phyloP scores from a whole-genome alignment of 345 rosid genomes.

The Syzygium oleosum region DNA sequence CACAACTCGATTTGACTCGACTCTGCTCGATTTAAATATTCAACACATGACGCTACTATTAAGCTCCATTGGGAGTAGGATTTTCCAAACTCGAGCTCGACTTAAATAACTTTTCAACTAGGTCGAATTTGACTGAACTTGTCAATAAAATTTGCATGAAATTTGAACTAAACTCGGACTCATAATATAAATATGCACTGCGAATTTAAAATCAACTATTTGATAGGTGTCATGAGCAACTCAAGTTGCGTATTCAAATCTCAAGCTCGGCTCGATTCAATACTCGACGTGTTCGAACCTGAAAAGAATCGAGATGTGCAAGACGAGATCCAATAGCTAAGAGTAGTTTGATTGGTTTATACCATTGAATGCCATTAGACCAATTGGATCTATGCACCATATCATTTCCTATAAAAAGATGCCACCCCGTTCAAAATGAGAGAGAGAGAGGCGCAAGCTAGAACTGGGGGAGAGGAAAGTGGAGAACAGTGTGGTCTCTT shows the following conservation, averaged over 20 bases:
- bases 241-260: not conserved
- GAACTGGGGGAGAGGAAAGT: too few relatives aligned
- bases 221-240: not conserved
- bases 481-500: too few relatives aligned
- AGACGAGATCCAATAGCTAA: not conserved
- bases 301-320: not conserved
- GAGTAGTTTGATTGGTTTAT: not conserved
- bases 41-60: not conserved
- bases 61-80: not conserved
- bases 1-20: not conserved
- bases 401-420: not conserved
- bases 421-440: not conserved
- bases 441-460: too few relatives aligned
- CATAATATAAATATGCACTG: not conserved
- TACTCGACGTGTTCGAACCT: not conserved
- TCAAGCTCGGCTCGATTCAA: not conserved
- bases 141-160: not conserved
- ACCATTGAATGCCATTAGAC: not conserved
- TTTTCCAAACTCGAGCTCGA: not conserved
- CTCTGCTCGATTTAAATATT: not conserved
- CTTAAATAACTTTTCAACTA: not conserved
- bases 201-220: not conserved
- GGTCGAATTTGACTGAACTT: accelerated
- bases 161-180: not conserved
- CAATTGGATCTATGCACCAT: not conserved